Evolutionary conservation across 305 asterid species (phyloP), one percentile per base, ranked within the genome.

Genomic region (Fraxinus velutina): DNA sequence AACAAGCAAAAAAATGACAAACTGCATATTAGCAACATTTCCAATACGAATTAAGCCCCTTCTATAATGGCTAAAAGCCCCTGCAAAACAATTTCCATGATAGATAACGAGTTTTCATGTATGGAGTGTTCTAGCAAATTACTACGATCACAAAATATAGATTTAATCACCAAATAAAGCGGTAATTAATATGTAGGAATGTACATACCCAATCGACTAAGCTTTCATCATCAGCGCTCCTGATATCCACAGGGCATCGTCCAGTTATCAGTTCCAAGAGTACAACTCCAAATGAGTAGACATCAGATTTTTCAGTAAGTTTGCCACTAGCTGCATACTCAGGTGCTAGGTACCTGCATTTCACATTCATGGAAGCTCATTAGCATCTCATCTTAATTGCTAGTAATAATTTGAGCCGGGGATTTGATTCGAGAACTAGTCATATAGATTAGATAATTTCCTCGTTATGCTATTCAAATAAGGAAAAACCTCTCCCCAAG

Each of bases 291-390:
- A 85, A 92, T 0, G 96, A 92, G 82, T 89, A 90, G 4, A 92
- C 94, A 34, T 92, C 96, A 17, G 96, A 92, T 78, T 90, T 92
- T 29, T 92, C 96, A 0, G 94, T 90, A 0, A 92, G 88, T 80
- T 92, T 92, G 22, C 96, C 96, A 78, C 87, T 88, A 32, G 93
- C 89, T 71, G 96, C 96, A 24, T 92, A 92, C 47, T 92, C 96
- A 0, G 96, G 96, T 1, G 96, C 96, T 78, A 92, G 74, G 78
- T 92, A 92, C 84, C 96, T 92, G 52, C 22, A 79, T 66, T 32
- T 7, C 79, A 73, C 30, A 12, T 68, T 68, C 36, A 29, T 29
- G 19, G 36, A 68, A 9, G 39, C 39, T 68, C 36, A 60, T 21
- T 60, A 60, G 24, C 15, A 60, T 60, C 32, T 60, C 15, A 21